Base-by-base conservation (phyloP, 345 rosid species). In the Acer yangbiense region DNA sequence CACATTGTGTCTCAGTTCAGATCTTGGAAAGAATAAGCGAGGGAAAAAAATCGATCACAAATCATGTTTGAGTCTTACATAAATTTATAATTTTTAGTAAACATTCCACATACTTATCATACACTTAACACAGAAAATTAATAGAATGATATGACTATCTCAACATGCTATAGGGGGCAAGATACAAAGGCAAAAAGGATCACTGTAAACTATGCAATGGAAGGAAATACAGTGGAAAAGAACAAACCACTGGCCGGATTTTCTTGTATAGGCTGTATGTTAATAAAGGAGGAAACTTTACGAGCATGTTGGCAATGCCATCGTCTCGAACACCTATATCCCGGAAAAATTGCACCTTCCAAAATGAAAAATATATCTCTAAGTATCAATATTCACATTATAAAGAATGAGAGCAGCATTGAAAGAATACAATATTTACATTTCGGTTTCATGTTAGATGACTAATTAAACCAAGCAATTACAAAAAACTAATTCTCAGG, bases 201-300 rank as follows among this genome's bases (percentile, higher is more conserved):
- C 57, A 68, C 44, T 20, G n/a, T 29, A 76, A 23, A 43, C 66
- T 69, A 72, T n/a, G 50, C 66, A 44, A 35, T 10, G 23, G 32
- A 61, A 32, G 68, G 60, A 72, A 74, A 54, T n/a, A 46, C 17
- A 43, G 46, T n/a, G 69, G 25, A 65, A 58, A 54, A 75, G 77
- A 57, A 92, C 93, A 77, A 78, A 95, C 97, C 97, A 92, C 97
- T 2, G 94, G 93, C 74, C 93, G 88, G 76, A 95, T 93, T 90
- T 93, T 95, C 93, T 89, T 93, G 87, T 89, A 43, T 67, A 95
- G 93, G 83, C 90, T 89, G 83, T 89, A 86, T 7, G 97, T 94
- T 76, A 94, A 83, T 62, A 91, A 78, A 4, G 92, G 86, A 73
- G 99, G 98, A 82, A 91, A 95, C 87, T 93, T 95, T 43, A 87